These are phyloP conservation scores for Botrytis sinoallii DNA, from an alignment of 2,329 filamentous ascomycete species.

Conservation along the genomic window DNA sequence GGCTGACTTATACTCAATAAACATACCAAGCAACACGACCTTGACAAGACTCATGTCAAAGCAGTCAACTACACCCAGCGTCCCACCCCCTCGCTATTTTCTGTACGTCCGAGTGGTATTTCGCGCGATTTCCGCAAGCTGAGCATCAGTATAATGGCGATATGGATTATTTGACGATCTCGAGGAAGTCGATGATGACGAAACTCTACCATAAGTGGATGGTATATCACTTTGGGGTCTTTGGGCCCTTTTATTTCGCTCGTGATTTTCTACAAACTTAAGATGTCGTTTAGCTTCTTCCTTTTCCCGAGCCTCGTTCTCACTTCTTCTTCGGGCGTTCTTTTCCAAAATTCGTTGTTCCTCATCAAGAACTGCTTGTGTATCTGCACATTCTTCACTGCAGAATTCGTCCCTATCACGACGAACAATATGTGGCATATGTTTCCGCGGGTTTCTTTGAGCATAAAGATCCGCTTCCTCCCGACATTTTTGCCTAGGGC, in stretches of 20 bases:
- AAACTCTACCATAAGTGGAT: not conserved
- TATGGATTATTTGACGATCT: not conserved
- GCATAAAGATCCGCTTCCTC: accelerated
- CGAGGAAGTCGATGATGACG: not conserved
- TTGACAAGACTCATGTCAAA: not conserved
- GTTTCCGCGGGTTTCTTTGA: not conserved
- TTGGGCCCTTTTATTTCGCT: too few species aligned
- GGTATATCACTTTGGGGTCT: not conserved
- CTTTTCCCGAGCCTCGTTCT: not conserved
- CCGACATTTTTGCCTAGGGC: not conserved
- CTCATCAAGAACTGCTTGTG: not conserved
- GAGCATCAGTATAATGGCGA: not conserved
- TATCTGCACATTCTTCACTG: not conserved
- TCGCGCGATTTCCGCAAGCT: not conserved
- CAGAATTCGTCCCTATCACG: not conserved
- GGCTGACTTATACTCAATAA: not conserved
- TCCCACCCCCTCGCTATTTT: not conserved
- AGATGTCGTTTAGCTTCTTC: not conserved
- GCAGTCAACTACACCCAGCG: not conserved
- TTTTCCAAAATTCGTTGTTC: not conserved
- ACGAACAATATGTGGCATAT: not conserved
- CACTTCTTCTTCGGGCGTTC: not conserved
- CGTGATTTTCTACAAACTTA: not conserved
- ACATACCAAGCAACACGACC: not conserved
- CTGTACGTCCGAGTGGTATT: not conserved